Conservation (phyloP, 225 moss, liverwort and hornwort species). For the Anthoceros angustus region DNA sequence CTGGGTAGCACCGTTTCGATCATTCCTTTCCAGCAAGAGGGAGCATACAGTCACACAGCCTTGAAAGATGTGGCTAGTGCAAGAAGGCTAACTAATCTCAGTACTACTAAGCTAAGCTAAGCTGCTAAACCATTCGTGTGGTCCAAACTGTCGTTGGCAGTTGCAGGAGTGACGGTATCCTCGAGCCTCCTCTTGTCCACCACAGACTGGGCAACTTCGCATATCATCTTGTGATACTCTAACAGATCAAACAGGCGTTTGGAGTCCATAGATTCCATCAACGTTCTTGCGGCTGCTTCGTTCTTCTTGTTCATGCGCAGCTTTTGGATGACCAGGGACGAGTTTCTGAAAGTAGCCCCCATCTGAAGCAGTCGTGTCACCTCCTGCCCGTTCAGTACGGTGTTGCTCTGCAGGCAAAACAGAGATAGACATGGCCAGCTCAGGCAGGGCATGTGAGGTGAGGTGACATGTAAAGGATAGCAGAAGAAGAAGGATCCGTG, state of each 20-base stretch:
- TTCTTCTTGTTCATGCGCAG: slow-evolving; percentile 38
- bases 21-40: too few relatives aligned
- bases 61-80: too few relatives aligned
- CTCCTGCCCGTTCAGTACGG: slow-evolving; percentile 60
- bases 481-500: background rate
- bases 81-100: too few relatives aligned
- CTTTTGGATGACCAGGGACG: slow-evolving; percentile 44
- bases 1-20: too few relatives aligned
- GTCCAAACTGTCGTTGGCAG: too few relatives aligned
- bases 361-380: slow-evolving; percentile 67
- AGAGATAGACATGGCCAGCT: background rate
- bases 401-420: slow-evolving; percentile 34
- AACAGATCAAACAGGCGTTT: slow-evolving; percentile 58
- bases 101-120: too few relatives aligned
- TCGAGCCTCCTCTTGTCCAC: background rate
- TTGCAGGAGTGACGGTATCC: too few relatives aligned
- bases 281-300: slow-evolving; percentile 41
- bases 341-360: slow-evolving; percentile 87
- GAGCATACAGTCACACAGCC: too few relatives aligned
- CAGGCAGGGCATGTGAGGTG: background rate
- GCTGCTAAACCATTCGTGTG: too few relatives aligned
- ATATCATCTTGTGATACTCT: slow-evolving; percentile 78
- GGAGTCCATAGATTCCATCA: slow-evolving; percentile 50
- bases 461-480: background rate
- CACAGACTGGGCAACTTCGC: slow-evolving; percentile 28